A percentile compares a stretch with the other conserved stretches of the same genome.
Evolutionary conservation across 805 yeast genomes (phyloP).

Genomic region (Starmerella powellii): DNA sequence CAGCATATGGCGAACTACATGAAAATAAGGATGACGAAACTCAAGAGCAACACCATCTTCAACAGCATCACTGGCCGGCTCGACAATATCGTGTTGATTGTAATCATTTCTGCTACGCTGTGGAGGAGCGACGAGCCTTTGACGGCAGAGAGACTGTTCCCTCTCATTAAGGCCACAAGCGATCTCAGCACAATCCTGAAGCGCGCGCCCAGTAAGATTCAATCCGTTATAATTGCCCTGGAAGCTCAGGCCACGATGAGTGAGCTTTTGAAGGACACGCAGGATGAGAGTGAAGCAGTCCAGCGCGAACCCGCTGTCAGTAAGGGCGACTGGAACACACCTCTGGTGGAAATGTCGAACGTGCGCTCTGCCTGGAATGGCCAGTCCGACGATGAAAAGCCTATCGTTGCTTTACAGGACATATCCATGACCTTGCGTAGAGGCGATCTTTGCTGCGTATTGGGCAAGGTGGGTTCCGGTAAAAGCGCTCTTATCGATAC

Average conservation of each 20-base stretch:
- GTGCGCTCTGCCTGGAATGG: slow-evolving; percentile 16
- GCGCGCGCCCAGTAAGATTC: background rate
- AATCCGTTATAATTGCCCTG: slow-evolving; percentile 1
- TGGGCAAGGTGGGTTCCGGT: slow-evolving; percentile 85
- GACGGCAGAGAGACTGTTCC: slow-evolving; percentile 75
- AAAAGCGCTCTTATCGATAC: slow-evolving; percentile 74
- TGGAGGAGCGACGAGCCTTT: slow-evolving; percentile 50
- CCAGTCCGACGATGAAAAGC: background rate
- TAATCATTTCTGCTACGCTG: slow-evolving; percentile 73
- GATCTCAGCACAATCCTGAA: slow-evolving; percentile 37
- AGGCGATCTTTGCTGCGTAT: slow-evolving; percentile 72
- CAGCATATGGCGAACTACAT: slow-evolving; percentile 52
- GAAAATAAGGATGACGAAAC: slow-evolving; percentile 52
- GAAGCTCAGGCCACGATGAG: slow-evolving; percentile 18
- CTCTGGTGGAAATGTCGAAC: slow-evolving; percentile 4
- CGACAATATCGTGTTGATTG: slow-evolving; percentile 75
- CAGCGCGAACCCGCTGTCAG: background rate
- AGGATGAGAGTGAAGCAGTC: slow-evolving; percentile 11
- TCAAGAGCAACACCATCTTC: slow-evolving; percentile 35
- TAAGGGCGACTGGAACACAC: slow-evolving; percentile 1
- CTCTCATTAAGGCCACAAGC: slow-evolving; percentile 19
- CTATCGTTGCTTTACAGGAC: slow-evolving; percentile 43
- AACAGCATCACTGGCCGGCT: slow-evolving; percentile 43
- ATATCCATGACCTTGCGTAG: slow-evolving; percentile 53
- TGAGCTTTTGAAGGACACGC: slow-evolving; percentile 18